Base-by-base conservation (phyloP, 495 filamentous ascomycete species). In the Tuber borchii region DNA sequence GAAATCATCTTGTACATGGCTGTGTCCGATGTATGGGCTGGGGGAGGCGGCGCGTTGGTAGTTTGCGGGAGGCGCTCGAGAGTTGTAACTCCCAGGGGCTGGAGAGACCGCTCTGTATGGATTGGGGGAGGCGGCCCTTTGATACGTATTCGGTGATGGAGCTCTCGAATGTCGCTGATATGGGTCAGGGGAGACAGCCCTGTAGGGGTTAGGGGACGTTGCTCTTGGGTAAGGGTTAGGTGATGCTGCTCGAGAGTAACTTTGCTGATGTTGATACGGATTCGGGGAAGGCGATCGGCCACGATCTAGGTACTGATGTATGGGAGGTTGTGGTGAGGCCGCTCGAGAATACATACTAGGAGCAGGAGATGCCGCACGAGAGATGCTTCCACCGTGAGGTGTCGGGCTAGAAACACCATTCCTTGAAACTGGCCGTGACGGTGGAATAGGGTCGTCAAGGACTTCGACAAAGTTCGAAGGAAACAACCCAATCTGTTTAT, bases 381-480 rank as follows among this genome's bases (percentile, higher is more conserved):
- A 86, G 83, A 81, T 86, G 85, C 79, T 88, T 86, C 81, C 88
- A 85, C 86, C 79, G 83, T 84, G 83, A 83, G 85, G 77, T 85
- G 94, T 86, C 39, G 93, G 93, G 80, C 93, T 96, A n/a, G 88
- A 87, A 73, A 90, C 88, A 77, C 93, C 88, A 76, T 87, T 95
- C 51, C 79, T 72, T 51, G 79, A 81, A 45, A 71, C 72, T 45
- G 79, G 75, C 39, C 80, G 73, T 46, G 91, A 87, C 34, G 94
- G 93, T 44, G 91, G 90, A 83, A 97, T 97, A 82, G 88, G 87
- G 72, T 96, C 91, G 70, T 92, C 90, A 61, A 99, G 87, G 6
- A 98, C 89, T 81, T 96, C 90, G 76, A 99, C 95, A 83, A 97
- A 99, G 84, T 99, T 99, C 68, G 94, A 97, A 2, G 95, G 95